Percentiles rank a stretch among this genome's conserved stretches.
Conservation (phyloP, 1,284 basidiomycete genomes). For the Stygiomarasmius scandens region DNA sequence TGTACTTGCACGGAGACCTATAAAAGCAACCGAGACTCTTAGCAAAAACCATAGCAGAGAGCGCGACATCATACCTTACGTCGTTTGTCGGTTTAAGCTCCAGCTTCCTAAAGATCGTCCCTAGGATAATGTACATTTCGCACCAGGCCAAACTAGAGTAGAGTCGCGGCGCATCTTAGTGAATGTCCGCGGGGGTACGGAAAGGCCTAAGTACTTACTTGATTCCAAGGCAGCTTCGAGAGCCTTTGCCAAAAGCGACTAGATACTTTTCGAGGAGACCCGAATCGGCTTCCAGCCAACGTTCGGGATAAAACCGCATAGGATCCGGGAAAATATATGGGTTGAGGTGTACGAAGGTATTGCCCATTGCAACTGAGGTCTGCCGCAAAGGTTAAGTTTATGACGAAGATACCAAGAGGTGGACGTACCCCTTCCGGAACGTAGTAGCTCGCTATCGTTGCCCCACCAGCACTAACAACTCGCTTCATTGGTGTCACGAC, state of each 20-base stretch:
- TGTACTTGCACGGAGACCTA: background rate
- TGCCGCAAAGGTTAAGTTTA: background rate
- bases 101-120: conserved; percentile 2
- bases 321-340: conserved; percentile 1
- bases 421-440: conserved; percentile 2
- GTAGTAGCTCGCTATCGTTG: background rate
- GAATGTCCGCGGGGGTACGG: background rate
- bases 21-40: background rate
- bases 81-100: background rate
- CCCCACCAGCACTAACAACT: background rate
- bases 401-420: background rate
- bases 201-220: background rate
- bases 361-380: conserved; percentile 2
- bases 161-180: too few species aligned
- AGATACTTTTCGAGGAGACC: conserved; percentile 3
- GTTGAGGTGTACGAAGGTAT: conserved; percentile 1
- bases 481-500: background rate
- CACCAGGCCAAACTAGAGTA: conserved; percentile 4
- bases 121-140: conserved; percentile 5
- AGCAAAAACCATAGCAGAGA: background rate
- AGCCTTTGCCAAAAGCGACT: conserved; percentile 1
- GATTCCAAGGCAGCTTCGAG: conserved; percentile 1
- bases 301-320: background rate
- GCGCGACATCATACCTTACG: conserved; percentile 1
- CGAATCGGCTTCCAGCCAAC: background rate